Evolutionary conservation across 768 basidiomycete species (phyloP), one percentile per base, ranked within the genome.

Genomic region (Boletus rubroflammeus): DNA sequence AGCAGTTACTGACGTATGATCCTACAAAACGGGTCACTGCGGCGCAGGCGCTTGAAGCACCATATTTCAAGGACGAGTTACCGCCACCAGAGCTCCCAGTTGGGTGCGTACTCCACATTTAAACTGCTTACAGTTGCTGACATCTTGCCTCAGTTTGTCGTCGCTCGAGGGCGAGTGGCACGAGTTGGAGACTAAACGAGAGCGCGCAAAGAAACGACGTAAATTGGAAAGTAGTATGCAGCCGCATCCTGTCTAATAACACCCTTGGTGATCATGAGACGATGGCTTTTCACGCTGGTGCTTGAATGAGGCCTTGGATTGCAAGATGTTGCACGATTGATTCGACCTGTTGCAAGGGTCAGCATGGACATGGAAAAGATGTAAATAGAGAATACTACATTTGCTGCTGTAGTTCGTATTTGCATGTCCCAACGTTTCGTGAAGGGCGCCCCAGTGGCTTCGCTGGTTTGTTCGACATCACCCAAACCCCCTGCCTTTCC

Each of bases 341-440:
- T 72, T 93, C 91, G 47, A 90, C 90, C 90, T 93, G 58, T 13
- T 46, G 15, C 11, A 13, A n/a, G 21, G 14, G 40, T 62, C 14
- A 63, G 54, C 21, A 38, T 49, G 28, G 13, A 19, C 29, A 45
- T 9, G n/a, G 15, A 6, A 29, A 29, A 14, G 28, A 17, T 0
- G 28, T 4, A n/a, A n/a, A n/a, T n/a, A 36, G 10, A 43, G 45
- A 19, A 38, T 67, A 83, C 61, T 69, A 95, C 94, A 66, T 91
- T 90, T 29, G 90, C 85, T 40, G 91, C 91, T 1, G 88, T 93
- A 61, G 86, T 78, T 59, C 92, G 83, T 66, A 98, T 98, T 67
- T 95, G 88, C 66, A 82, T 84, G 67, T 99, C 97, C 97, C 97
- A 99, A 51, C 90, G 82, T 73, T 96, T 95, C 1, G 94, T 98